Evolutionary conservation across 768 basidiomycete genomes (phyloP), one percentile per base, ranked within the genome.

Genomic region (Tylopilus subfusipes): DNA sequence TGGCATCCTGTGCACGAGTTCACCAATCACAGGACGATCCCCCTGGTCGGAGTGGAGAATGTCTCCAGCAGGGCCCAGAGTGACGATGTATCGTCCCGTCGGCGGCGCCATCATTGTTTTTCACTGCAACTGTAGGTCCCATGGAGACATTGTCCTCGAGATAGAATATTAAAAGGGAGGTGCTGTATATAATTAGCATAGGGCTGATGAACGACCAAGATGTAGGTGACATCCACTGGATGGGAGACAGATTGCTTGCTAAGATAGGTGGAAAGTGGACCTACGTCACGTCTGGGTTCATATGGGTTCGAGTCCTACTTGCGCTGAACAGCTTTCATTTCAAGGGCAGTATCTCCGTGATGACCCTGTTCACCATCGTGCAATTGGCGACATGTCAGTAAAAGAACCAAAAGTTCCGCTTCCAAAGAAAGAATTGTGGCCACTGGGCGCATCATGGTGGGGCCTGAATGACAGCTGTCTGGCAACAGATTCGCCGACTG

Each of bases 121-220:
- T 42, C 24, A 21, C 18, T 16, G 19, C 36, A 45, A 45, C n/a
- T n/a, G 22, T 16, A 40, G 44, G 34, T 40, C n/a, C 40, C 46
- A 19, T 52, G 47, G 59, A 31, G 42, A 59, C 33, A 7, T 55
- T 48, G 36, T 60, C 14, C 49, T 39, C n/a, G 34, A 48, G 30
- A 33, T 43, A 29, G 21, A 33, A 31, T 10, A 7, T 33, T 34
- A 30, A 21, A 25, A 39, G 19, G 13, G 16, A 30, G 21, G 14
- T 27, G 25, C 3, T 7, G 33, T 21, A 29, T 31, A 52, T 36
- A 25, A 34, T 51, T 51, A 58, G 21, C 2, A 25, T 31, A 22
- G 34, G 46, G 25, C 21, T 6, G 11, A 7, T 24, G 11, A 5
- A 12, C 30, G 30, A 8, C 39, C 14, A 12, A 13, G 21, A 5